Conservation (phyloP, 306 rosid species). For the Pterocarpus santalinus region DNA sequence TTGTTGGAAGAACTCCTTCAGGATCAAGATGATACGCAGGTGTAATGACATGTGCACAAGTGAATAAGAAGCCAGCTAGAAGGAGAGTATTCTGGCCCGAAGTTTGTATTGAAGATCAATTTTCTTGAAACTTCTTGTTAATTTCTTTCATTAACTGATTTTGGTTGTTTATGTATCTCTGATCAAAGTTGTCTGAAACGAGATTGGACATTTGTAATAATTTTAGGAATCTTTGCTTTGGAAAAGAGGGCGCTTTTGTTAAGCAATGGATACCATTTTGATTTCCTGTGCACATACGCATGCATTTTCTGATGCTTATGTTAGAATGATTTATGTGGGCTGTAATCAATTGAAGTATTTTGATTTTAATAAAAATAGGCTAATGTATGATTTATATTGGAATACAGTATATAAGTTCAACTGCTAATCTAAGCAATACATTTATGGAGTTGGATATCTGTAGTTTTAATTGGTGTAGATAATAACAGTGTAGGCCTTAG, state of each 20-base stretch:
- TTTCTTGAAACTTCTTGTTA: neutral
- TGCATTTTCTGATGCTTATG: neutral
- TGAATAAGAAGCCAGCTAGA: neutral
- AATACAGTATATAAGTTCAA: no score
- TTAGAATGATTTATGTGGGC: no score
- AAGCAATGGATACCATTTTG: neutral
- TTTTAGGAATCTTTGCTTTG: neutral
- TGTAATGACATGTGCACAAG: neutral
- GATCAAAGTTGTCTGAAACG: neutral
- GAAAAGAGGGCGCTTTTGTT: neutral
- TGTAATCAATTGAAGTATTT: no score
- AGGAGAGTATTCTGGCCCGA: neutral
- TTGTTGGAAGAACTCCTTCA: slow-evolving; percentile 82
- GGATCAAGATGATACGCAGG: slow-evolving; percentile 12
- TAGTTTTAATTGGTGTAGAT: no score
- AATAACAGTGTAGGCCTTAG: no score
- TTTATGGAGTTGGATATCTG: no score
- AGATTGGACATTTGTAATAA: neutral
- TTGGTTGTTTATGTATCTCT: neutral
- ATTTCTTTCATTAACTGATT: neutral
- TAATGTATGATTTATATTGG: no score
- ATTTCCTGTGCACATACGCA: neutral
- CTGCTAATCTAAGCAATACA: no score
- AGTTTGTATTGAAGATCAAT: neutral
- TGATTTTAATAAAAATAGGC: no score